Percentiles rank a stretch among this genome's conserved stretches.
phyloP scores from a whole-genome alignment of 2,329 filamentous ascomycete genomes.

The Septoria petroselini region DNA sequence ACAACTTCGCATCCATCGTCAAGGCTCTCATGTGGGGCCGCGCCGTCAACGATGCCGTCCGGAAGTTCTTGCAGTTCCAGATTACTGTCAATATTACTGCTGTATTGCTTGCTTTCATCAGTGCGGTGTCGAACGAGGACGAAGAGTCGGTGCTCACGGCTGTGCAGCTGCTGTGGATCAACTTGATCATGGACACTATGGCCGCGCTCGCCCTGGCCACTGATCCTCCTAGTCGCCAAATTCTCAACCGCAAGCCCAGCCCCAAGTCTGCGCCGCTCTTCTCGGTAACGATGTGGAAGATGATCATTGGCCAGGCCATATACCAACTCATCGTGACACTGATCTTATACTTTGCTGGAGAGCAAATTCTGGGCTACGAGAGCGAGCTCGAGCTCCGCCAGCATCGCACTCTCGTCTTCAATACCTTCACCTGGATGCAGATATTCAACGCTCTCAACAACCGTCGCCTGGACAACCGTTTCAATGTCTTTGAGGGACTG shows the following conservation, averaged over 20 bases:
- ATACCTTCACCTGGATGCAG: constrained; percentile 99
- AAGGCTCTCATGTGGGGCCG: constrained; percentile 62
- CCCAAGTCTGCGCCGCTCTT: constrained; percentile 73
- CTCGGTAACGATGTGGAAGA: constrained; percentile 96
- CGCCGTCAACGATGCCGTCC: constrained; percentile 55
- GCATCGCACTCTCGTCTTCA: constrained; percentile 84
- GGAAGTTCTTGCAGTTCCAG: constrained; percentile 64
- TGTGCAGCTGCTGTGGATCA: constrained; percentile 93
- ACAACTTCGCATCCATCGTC: constrained; percentile 62
- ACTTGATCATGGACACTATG: constrained; percentile 95
- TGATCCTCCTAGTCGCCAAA: constrained; percentile 78
- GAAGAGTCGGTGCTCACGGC: constrained; percentile 78
- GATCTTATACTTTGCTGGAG: constrained; percentile 73
- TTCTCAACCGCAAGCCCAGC: constrained; percentile 76
- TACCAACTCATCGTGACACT: constrained; percentile 81
- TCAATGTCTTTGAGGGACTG: constrained; percentile 93
- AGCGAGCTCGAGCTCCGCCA: constrained; percentile 45
- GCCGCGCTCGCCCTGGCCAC: constrained; percentile 85
- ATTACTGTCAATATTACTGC: constrained; percentile 90
- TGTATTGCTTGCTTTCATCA: constrained; percentile 81
- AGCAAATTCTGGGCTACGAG: constrained; percentile 58
- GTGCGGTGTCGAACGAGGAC: constrained; percentile 67
- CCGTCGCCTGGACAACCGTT: constrained; percentile 86
- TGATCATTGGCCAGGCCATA: constrained; percentile 90
- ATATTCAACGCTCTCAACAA: constrained; percentile 99